These are phyloP conservation scores for Debaryomycetaceae sp. DNA, from an alignment of 1,139 yeast species.

Conservation along the genomic window DNA sequence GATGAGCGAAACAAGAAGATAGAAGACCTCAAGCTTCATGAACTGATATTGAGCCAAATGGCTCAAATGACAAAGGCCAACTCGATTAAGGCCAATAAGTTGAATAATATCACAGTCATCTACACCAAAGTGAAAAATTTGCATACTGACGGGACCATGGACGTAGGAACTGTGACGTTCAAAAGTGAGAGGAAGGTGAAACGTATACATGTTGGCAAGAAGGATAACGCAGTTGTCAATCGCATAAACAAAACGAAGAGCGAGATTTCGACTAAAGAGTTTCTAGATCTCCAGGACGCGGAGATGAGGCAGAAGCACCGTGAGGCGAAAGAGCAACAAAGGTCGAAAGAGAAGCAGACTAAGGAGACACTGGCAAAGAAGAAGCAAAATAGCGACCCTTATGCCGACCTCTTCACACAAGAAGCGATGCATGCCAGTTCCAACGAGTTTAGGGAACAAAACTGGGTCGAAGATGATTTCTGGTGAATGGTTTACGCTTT, in stretches of 20 bases:
- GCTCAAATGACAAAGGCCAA: conserved; percentile 79
- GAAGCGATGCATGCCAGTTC: conserved; percentile 45
- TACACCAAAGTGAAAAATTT: conserved; percentile 78
- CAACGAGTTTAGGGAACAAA: conserved; percentile 54
- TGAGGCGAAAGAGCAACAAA: conserved; percentile 30
- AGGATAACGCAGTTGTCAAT: conserved; percentile 64
- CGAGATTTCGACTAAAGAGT: conserved; percentile 45
- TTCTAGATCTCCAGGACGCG: conserved; percentile 39
- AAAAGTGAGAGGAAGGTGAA: conserved; percentile 53
- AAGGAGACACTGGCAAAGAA: conserved; percentile 19
- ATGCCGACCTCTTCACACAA: conserved; percentile 55
- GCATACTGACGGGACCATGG: conserved; percentile 71
- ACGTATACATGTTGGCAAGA: conserved; percentile 51
- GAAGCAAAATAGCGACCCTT: conserved; percentile 43
- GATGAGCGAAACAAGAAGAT: conserved; percentile 37
- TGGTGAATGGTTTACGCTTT: conserved; percentile 28
- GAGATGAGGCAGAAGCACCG: conserved; percentile 35
- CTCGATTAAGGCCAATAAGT: conserved; percentile 75
- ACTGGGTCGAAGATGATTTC: conserved; percentile 67
- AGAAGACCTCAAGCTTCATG: conserved; percentile 44
- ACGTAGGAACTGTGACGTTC: conserved; percentile 80
- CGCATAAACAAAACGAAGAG: conserved; percentile 63
- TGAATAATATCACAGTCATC: conserved; percentile 64
- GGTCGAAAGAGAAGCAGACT: conserved; percentile 27
- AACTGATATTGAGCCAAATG: conserved; percentile 53